A percentile compares a stretch with the other conserved stretches of the same genome.
Conservation (phyloP, 106 monocot genomes). For the Triglochin maritima region DNA sequence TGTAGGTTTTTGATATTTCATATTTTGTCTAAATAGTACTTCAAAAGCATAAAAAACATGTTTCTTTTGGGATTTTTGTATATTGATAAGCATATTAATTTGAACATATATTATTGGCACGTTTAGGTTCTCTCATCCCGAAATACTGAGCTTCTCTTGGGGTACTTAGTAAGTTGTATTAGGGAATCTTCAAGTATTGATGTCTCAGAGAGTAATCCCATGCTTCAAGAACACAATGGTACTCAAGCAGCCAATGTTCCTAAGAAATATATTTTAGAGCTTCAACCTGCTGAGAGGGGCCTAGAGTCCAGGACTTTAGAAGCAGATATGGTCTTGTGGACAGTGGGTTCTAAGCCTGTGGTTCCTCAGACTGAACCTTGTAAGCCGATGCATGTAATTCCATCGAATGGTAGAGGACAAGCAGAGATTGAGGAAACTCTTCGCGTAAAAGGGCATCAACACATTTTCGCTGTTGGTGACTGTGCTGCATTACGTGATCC, state of each 20-base stretch:
- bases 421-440: slow-evolving; percentile 93
- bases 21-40: too few species aligned
- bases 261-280: slow-evolving; percentile 54
- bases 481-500: slow-evolving; percentile 83
- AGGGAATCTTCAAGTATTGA: slow-evolving; percentile 24
- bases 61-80: too few species aligned
- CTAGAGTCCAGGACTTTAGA: slow-evolving; percentile 46
- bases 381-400: slow-evolving; percentile 25
- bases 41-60: too few species aligned
- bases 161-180: slow-evolving; percentile 72
- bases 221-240: slow-evolving; percentile 7
- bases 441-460: slow-evolving; percentile 79
- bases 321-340: slow-evolving; percentile 90
- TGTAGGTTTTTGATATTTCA: too few species aligned
- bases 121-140: slow-evolving; percentile 72
- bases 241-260: slow-evolving; percentile 1
- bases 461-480: slow-evolving; percentile 94
- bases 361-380: slow-evolving; percentile 45
- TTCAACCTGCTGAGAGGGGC: slow-evolving; percentile 82
- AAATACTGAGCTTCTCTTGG: slow-evolving; percentile 65
- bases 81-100: too few species aligned
- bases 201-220: slow-evolving; percentile 6
- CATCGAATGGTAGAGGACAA: slow-evolving; percentile 67
- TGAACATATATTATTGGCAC: neutral
- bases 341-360: slow-evolving; percentile 72